Percentiles rank a stretch among this genome's conserved stretches.
Conservation (phyloP, 2,329 filamentous ascomycete genomes). For the Cercospora janseana region DNA sequence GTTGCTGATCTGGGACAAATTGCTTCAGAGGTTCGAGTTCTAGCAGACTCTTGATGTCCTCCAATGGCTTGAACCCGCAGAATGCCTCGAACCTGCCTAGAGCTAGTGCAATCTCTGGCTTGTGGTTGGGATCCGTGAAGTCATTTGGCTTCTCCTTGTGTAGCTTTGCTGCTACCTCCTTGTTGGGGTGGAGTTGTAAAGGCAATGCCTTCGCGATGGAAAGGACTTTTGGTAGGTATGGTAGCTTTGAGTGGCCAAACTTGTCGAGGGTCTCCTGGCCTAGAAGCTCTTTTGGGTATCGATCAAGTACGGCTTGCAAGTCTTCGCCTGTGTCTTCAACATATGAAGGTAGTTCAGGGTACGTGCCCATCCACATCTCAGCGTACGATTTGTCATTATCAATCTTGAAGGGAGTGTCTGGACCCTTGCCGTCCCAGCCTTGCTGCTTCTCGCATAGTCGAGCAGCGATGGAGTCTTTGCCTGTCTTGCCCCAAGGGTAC, state of each 20-base stretch:
- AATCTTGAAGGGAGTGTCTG: constrained; percentile 57
- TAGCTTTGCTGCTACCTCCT: constrained; percentile 61
- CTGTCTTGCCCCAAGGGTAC: constrained; percentile 68
- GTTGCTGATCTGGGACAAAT: constrained; percentile 51
- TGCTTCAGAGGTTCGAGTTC: constrained; percentile 53
- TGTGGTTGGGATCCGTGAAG: constrained; percentile 73
- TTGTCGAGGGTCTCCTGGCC: constrained; percentile 61
- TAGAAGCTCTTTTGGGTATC: constrained; percentile 60
- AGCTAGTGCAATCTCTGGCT: constrained; percentile 75
- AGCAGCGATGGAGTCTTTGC: constrained; percentile 64
- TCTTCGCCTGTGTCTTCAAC: constrained; percentile 61
- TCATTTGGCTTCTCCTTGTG: constrained; percentile 63
- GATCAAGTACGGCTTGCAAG: constrained; percentile 63
- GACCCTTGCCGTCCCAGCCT: constrained; percentile 41
- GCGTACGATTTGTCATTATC: constrained; percentile 64
- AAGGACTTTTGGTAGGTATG: constrained; percentile 72
- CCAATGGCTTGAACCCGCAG: constrained; percentile 68
- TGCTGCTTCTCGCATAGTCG: constrained; percentile 64
- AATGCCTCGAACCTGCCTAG: constrained; percentile 72
- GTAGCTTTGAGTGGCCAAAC: constrained; percentile 62
- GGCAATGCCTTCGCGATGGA: constrained; percentile 74
- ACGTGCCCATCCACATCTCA: constrained; percentile 74
- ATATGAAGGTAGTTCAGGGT: constrained; percentile 67
- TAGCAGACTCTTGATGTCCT: constrained; percentile 59
- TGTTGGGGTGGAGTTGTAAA: constrained; percentile 72